These are phyloP conservation scores for Turritis glabra DNA, from an alignment of 345 rosid genomes.

Conservation along the genomic window DNA sequence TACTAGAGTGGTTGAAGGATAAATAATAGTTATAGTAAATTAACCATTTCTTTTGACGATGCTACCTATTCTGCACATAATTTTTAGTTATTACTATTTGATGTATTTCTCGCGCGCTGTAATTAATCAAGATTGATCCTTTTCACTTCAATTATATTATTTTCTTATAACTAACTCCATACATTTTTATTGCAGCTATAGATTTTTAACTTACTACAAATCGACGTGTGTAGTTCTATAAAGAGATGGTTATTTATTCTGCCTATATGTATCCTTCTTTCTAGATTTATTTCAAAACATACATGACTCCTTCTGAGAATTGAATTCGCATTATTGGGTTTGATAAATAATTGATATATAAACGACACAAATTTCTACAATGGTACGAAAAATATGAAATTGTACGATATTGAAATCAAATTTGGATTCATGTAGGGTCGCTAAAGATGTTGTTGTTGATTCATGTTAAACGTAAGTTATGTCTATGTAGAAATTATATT, in stretches of 20 bases:
- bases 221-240: neutral
- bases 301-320: neutral
- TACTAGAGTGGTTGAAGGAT: neutral
- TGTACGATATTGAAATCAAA: neutral
- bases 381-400: neutral
- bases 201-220: constrained; percentile 7
- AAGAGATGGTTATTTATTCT: neutral
- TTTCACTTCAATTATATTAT: neutral
- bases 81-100: neutral
- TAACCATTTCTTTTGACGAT: neutral
- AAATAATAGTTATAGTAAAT: neutral
- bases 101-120: neutral
- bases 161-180: neutral
- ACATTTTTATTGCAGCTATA: neutral
- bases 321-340: neutral
- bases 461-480: neutral
- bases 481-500: neutral
- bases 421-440: neutral
- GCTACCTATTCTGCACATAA: neutral
- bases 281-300: constrained; percentile 8
- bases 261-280: neutral
- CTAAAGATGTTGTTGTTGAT: neutral
- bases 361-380: neutral
- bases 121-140: neutral
- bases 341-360: neutral